phyloP scores from a whole-genome alignment of 495 filamentous ascomycete species.

The Neurospora sp. region DNA sequence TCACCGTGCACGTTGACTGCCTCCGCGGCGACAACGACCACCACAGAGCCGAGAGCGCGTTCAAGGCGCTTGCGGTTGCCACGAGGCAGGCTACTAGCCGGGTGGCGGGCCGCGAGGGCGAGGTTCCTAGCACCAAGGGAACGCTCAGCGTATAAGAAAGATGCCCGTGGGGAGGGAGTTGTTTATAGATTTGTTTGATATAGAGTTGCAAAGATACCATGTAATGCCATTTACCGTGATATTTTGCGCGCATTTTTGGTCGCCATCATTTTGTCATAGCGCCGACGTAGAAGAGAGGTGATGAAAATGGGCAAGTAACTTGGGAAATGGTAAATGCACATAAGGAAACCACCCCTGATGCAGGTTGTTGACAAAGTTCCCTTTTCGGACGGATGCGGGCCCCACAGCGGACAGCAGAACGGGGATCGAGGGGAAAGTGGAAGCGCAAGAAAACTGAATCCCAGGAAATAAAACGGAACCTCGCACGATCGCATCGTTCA shows the following conservation, averaged over 20 bases:
- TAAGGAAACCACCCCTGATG: not conserved
- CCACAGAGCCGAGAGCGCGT: conserved; percentile 91
- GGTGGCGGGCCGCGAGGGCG: conserved; percentile 70
- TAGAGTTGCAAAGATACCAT: not conserved
- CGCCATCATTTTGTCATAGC: not conserved
- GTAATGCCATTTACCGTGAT: not conserved
- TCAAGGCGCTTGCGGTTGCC: conserved; percentile 90
- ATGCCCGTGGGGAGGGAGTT: not conserved
- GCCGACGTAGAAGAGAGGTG: not conserved
- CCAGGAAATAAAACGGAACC: not conserved
- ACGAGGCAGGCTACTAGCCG: conserved; percentile 62
- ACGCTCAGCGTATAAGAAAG: conserved; percentile 44
- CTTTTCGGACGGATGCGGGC: not conserved
- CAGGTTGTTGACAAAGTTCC: not conserved
- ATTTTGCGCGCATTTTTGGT: not conserved
- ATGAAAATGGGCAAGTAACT: not conserved
- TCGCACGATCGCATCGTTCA: not conserved
- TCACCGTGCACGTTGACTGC: conserved; percentile 90
- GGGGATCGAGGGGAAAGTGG: not conserved
- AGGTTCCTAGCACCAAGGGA: conserved; percentile 92
- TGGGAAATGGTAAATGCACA: not conserved
- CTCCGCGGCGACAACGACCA: conserved; percentile 88
- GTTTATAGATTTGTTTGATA: not conserved
- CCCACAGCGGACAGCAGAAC: not conserved
- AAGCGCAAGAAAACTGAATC: not conserved